phyloP scores from a whole-genome alignment of 768 basidiomycete species.

The Phylloporus arenicola region DNA sequence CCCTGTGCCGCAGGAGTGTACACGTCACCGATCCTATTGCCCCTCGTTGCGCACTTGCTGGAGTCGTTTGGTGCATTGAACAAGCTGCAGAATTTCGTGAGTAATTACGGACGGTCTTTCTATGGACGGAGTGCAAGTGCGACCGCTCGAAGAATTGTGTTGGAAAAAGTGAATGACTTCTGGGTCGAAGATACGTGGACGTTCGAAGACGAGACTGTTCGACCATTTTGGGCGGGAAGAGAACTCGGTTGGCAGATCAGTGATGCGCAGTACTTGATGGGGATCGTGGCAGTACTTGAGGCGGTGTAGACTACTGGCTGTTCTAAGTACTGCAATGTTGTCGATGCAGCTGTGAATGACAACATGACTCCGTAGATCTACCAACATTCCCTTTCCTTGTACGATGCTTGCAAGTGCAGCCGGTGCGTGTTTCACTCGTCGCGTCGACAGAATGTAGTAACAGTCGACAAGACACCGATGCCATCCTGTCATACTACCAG shows the following conservation, averaged over 20 bases:
- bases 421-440: constrained; percentile 12
- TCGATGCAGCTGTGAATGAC: background rate
- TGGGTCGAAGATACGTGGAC: constrained; percentile 47
- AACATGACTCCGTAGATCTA: constrained; percentile 9
- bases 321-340: too few species aligned
- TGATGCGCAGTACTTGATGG: constrained; percentile 10
- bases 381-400: background rate
- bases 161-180: constrained; percentile 38
- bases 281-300: constrained; percentile 14
- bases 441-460: background rate
- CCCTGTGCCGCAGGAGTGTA: constrained; percentile 95
- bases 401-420: constrained; percentile 12
- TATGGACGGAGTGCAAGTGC: constrained; percentile 45
- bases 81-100: constrained; percentile 74
- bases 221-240: constrained; percentile 88
- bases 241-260: constrained; percentile 66
- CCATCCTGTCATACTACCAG: constrained; percentile 51
- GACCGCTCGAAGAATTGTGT: constrained; percentile 34
- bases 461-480: constrained; percentile 34
- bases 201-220: constrained; percentile 44
- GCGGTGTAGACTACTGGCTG: constrained; percentile 21
- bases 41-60: constrained; percentile 82
- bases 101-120: constrained; percentile 72
- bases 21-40: constrained; percentile 87
- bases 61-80: constrained; percentile 86